phyloP scores from a whole-genome alignment of 139 green algal species.

The Trebouxia sp. region DNA sequence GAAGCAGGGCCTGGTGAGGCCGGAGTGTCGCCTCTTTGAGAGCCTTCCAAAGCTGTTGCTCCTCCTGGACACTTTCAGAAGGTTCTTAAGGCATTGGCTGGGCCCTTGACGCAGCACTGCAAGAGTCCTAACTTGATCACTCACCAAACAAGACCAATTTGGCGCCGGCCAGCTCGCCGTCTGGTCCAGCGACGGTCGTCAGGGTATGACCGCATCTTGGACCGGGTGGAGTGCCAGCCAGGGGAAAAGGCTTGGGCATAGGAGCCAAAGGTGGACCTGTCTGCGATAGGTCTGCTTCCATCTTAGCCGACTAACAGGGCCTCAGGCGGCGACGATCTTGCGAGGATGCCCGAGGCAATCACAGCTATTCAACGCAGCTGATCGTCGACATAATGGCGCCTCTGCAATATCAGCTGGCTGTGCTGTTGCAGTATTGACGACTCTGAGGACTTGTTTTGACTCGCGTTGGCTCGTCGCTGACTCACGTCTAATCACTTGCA shows the following conservation, averaged over 20 bases:
- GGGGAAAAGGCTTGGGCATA: slow-evolving; percentile 56
- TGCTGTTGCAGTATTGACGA: too few species aligned
- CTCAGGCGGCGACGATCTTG: background rate
- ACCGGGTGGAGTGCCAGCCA: slow-evolving; percentile 55
- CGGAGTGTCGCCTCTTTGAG: slow-evolving; percentile 19
- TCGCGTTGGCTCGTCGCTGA: too few species aligned
- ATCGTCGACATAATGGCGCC: background rate
- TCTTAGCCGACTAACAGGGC: background rate
- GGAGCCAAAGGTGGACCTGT: slow-evolving; percentile 31
- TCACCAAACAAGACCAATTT: slow-evolving; percentile 90
- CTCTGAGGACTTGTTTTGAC: too few species aligned
- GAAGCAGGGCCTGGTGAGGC: slow-evolving; percentile 36
- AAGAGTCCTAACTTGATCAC: slow-evolving; percentile 27
- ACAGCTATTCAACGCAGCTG: background rate
- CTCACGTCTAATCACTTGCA: too few species aligned
- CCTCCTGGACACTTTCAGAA: slow-evolving; percentile 60
- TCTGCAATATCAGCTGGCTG: background rate
- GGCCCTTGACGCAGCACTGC: background rate
- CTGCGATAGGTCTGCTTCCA: slow-evolving; percentile 30
- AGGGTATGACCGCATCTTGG: slow-evolving; percentile 93
- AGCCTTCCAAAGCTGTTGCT: slow-evolving; percentile 89
- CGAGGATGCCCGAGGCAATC: background rate
- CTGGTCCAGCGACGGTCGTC: slow-evolving; percentile 76
- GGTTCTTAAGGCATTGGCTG: background rate
- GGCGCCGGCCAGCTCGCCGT: slow-evolving; percentile 68